Evolutionary conservation across 306 rosid genomes (phyloP), one percentile per base, ranked within the genome.

Genomic region (Glycine tomentella): DNA sequence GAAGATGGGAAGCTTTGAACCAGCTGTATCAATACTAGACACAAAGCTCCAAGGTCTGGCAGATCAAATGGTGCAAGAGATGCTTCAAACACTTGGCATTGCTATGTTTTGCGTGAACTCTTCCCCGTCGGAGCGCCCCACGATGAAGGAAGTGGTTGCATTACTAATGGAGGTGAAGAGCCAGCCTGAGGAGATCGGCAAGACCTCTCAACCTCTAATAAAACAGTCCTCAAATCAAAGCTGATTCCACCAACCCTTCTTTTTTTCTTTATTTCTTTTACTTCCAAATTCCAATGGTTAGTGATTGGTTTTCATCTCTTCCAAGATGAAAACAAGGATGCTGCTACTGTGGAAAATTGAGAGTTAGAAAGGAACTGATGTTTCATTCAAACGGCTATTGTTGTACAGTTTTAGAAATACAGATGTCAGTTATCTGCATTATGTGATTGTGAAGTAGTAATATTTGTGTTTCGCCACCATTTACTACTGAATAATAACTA

Each of bases 61-160:
- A 6, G 98, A 96, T 84, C 99, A 96, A 87, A 80, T 93, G 90
- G 94, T 96, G 51, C 99, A 96, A 84, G 99, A 96, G 90, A 96
- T 96, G 98, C 97, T 93, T 73, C 99, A 96, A 85, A 91, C 99
- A 76, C 98, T 96, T 5, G 99, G 99, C 17, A 93, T 96, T 62
- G 99, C 99, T 16, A 96, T 93, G 97, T 96, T 96, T 69, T 96
- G 99, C 59, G 99, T 96, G 48, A 93, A 96, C 83, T 87, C 99
- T 63, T 92, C 98, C 0, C 99, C 99, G 0, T 75, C 77, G 0
- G 99, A 96, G 72, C 84, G 99, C 38, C 98, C 99, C 0, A 92
- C 98, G 5, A 96, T 96, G 99, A 96, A 92, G 91, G 99, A 96
- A 86, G 99, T 96, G 79, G 94, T 93, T 79, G 92, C 99, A 61